Base-by-base conservation (phyloP, 805 yeast species). In the Limtongia smithiae region DNA sequence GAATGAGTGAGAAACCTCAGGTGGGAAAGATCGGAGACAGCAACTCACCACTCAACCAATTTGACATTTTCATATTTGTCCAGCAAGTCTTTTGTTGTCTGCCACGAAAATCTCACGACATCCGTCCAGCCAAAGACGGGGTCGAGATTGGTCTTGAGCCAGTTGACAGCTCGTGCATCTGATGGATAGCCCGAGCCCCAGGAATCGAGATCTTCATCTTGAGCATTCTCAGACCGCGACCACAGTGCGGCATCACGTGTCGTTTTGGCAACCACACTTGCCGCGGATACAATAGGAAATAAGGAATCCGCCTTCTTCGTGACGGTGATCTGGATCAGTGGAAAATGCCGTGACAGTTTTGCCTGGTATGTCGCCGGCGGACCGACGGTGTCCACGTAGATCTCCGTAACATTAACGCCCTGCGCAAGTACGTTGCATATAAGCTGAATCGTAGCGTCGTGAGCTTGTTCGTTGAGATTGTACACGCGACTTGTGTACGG, bases 361-460 rank as follows among this genome's bases (percentile, higher is more conserved):
- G 75, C 77, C 62, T 85, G 94, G 65, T 93, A 93, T 31, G 83
- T 71, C 1, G 68, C 77, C 12, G 98, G 97, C 1, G 97, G 97
- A 0, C 99, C 99, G 36, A 93, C 98, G 0, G 99, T 93, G 65
- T 93, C 99, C 4, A 93, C 90, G 65, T 77, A 93, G 0, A 90
- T 77, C 63, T 87, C 87, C 24, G 71, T 74, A 4, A 93, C 63
- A 34, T 79, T 76, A 5, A 86, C 82, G 0, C 86, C 85, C 31
- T 71, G 68, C 27, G 75, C 77, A 3, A 86, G 33, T 0, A 86
- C 82, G 9, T 76, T 79, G 52, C 76, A 77, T 34, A 93, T 88
- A 51, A 93, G 69, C 14, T 71, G 80, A 63, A 90, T 90, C 0
- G 99, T 93, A 0, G 95, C 82, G 61, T 89, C 95, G 62, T 93